Percentiles rank a stretch among this genome's conserved stretches.
Evolutionary conservation across 2,329 filamentous ascomycete genomes (phyloP).

Genomic region (Endothia cerciana): DNA sequence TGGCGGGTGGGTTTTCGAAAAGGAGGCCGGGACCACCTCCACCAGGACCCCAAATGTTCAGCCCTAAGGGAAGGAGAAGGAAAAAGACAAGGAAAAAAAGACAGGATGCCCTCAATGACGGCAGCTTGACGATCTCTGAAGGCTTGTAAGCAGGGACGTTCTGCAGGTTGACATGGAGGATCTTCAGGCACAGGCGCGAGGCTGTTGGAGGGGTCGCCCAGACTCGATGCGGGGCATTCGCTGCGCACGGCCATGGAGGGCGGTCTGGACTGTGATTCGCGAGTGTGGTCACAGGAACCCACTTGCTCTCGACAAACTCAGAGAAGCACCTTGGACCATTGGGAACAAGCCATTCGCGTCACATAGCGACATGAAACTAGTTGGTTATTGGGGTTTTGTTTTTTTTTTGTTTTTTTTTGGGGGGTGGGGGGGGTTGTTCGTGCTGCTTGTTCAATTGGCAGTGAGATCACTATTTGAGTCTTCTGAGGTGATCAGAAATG

Average conservation of each 20-base stretch:
- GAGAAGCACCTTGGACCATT: too few species aligned
- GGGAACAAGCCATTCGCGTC: too few species aligned
- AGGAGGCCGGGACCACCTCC: constrained; percentile 3
- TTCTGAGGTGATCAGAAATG: background rate
- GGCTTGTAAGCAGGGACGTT: background rate
- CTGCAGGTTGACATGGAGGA: background rate
- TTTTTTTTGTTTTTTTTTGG: too few species aligned
- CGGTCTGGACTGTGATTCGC: background rate
- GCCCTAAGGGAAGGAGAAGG: background rate
- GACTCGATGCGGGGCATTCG: background rate
- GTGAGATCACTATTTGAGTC: too few species aligned
- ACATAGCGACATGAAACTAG: too few species aligned
- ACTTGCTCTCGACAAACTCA: background rate
- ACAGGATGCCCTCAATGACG: constrained; percentile 25
- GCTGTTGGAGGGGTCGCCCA: background rate
- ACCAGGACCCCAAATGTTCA: background rate
- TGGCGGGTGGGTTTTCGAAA: background rate
- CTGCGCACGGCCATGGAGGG: too few species aligned
- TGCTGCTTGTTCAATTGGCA: too few species aligned
- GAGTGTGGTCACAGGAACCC: background rate
- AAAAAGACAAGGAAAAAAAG: background rate
- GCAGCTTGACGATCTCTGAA: constrained; percentile 2
- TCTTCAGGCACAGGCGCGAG: constrained; percentile 4
- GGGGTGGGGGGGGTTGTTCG: too few species aligned
- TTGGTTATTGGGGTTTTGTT: too few species aligned